Base-by-base conservation (phyloP, 805 yeast genomes). In the Ogataea paraovalis region DNA sequence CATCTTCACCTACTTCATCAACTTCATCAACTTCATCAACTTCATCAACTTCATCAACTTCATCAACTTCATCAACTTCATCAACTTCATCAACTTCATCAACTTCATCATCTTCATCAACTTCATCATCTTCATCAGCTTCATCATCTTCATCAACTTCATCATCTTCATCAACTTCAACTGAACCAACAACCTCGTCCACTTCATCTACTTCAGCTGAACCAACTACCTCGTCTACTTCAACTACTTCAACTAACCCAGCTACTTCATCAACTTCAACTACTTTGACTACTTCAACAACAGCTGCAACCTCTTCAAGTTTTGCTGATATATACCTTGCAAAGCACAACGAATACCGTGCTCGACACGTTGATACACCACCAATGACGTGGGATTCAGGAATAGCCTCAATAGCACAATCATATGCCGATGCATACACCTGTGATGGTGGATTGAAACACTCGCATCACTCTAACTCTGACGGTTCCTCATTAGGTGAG, bases 311-410 rank as follows among this genome's bases (percentile, higher is more conserved):
- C 10, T 25, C 58, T 7, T 51, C 63, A 33, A 42, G 63, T 16
- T 76, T 78, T 53, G 75, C 75, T 12, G 49, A 57, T 43, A 60
- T 65, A 30, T 78, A 85, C 53, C 71, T 87, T 50, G 70, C 68
- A 47, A 80, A 74, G 53, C 92, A 85, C 70, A 86, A 86, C 67
- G 52, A 62, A 30, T 73, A 75, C 57, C 74, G 91, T 65, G 68
- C 75, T 3, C 55, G 60, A 19, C 89, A 83, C 65, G 49, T 44
- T 19, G 62, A 70, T 34, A 85, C 76, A 13, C 68, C 69, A 3
- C 67, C 66, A 6, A 62, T 87, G 45, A 42, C 64, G 1, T 87
- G 95, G 95, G 73, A 75, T 50, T 56, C 65, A 7, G 68, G 67
- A 0, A 64, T 83, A 18, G 82, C 80, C 42, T 48, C 60, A 5